Conservation (phyloP, 1,284 basidiomycete species). For the Cutaneotrichosporon dermatis region DNA sequence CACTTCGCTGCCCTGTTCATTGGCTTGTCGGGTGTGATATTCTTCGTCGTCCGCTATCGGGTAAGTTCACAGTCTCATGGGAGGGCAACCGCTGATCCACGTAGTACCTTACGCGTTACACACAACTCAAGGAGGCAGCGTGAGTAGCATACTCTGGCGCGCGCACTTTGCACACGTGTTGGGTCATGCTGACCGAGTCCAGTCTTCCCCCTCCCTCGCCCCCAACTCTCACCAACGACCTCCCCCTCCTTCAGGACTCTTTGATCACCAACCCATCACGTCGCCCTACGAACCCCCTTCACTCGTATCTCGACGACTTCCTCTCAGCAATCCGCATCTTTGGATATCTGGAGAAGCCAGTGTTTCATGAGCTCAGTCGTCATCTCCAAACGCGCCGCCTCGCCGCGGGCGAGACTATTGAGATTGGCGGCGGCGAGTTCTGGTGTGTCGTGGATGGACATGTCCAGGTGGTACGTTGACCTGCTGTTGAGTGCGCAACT, state of each 20-base stretch:
- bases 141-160: too few species aligned
- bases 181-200: background rate
- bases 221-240: conserved; percentile 28
- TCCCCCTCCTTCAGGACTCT: conserved; percentile 25
- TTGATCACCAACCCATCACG: conserved; percentile 65
- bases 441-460: conserved; percentile 92
- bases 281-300: conserved; percentile 62
- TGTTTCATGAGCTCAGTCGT: conserved; percentile 89
- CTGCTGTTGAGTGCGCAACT: too few species aligned
- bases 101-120: conserved; percentile 52
- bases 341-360: conserved; percentile 91
- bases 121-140: conserved; percentile 78
- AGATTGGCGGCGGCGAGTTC: conserved; percentile 81
- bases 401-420: conserved; percentile 80
- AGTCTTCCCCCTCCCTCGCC: conserved; percentile 36
- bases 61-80: conserved; percentile 63
- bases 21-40: conserved; percentile 62
- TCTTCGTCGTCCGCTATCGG: conserved; percentile 78
- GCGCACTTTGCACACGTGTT: conserved; percentile 8
- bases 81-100: conserved; percentile 8
- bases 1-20: conserved; percentile 73
- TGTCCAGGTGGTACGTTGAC: conserved; percentile 47
- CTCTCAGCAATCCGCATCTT: conserved; percentile 89
- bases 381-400: conserved; percentile 86
- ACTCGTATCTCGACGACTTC: conserved; percentile 94